Evolutionary conservation across 176 grass and related monocot genomes (phyloP).

Genomic region (Bothriochloa decipiens): DNA sequence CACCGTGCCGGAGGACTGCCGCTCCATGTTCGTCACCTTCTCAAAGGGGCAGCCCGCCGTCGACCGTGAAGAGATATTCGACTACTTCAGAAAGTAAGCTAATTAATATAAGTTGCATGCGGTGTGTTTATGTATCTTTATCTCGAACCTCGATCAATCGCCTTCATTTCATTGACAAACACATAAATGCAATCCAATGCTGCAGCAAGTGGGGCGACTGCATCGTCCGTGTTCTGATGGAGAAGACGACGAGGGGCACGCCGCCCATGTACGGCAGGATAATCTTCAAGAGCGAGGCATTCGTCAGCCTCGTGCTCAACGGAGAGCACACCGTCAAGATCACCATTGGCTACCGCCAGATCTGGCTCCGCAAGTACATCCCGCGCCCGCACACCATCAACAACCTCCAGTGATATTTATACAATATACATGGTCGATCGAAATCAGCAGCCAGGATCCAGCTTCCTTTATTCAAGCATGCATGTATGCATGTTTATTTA

Average conservation of each 20-base stretch:
- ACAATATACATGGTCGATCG: too few relatives aligned
- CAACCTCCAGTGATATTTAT: not conserved
- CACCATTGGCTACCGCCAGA: constrained; percentile 22
- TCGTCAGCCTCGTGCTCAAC: constrained; percentile 44
- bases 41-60: constrained; percentile 58
- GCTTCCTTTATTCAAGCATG: too few relatives aligned
- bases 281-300: constrained; percentile 41
- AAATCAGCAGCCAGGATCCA: too few relatives aligned
- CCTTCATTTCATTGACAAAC: too few relatives aligned
- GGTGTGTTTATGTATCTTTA: not conserved
- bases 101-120: too few relatives aligned
- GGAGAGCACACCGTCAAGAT: constrained; percentile 35
- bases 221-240: constrained; percentile 49
- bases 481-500: too few relatives aligned
- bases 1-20: constrained; percentile 43
- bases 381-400: not conserved
- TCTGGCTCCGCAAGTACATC: constrained; percentile 54
- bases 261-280: constrained; percentile 49
- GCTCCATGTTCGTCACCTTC: constrained; percentile 80
- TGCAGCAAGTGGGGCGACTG: constrained; percentile 47
- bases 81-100: constrained; percentile 48
- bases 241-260: constrained; percentile 6
- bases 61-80: constrained; percentile 49
- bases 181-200: not conserved
- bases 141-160: not conserved